These are phyloP conservation scores for Primulina eburnea DNA, from an alignment of 257 asterid genomes.

Conservation along the genomic window DNA sequence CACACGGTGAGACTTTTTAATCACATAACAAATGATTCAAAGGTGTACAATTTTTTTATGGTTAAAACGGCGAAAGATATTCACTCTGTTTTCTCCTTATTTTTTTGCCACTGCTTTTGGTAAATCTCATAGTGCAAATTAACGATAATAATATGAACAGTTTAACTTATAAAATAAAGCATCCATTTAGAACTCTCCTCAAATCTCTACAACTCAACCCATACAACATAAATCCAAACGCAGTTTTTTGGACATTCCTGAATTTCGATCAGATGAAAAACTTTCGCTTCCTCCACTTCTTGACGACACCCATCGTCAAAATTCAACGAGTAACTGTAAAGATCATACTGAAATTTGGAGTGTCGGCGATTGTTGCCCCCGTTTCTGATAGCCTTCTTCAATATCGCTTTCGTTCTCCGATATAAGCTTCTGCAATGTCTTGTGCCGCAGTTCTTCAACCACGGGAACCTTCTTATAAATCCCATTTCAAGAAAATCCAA, in stretches of 20 bases:
- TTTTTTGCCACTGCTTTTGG: neutral
- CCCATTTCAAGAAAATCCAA: neutral
- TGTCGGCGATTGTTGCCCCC: neutral
- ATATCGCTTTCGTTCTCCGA: neutral
- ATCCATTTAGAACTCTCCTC: neutral
- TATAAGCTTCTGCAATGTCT: neutral
- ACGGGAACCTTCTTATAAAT: neutral
- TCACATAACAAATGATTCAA: neutral
- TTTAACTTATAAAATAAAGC: too few species aligned
- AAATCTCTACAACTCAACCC: neutral
- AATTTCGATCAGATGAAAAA: neutral
- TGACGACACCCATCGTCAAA: constrained; percentile 52
- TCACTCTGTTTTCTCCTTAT: neutral
- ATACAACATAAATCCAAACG: neutral
- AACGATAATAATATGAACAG: too few species aligned
- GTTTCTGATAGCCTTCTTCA: neutral
- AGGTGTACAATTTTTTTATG: too few species aligned
- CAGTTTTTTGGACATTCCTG: neutral
- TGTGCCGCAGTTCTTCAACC: neutral
- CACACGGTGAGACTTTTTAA: neutral
- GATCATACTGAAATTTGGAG: constrained; percentile 55
- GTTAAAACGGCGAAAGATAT: too few species aligned
- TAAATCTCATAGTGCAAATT: neutral
- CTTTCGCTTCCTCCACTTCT: constrained; percentile 20
- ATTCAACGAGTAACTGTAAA: constrained; percentile 70